Evolutionary conservation across 2,329 filamentous ascomycete species (phyloP).

Genomic region (Sporothrix euskadiensis): DNA sequence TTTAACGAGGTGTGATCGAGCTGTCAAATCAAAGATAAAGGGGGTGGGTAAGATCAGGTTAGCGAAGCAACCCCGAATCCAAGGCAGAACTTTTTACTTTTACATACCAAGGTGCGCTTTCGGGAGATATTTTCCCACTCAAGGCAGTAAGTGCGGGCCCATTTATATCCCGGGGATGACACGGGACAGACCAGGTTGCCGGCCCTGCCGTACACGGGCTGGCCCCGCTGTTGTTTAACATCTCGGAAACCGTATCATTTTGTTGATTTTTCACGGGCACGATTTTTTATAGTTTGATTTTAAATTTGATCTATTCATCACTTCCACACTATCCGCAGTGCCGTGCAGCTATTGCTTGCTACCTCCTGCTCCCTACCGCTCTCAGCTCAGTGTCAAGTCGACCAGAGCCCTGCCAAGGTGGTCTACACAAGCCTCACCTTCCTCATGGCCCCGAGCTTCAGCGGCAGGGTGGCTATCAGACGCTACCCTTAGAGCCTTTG

Average conservation of each 20-base stretch:
- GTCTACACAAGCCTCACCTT: slow-evolving; percentile 23
- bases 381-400: slow-evolving; percentile 29
- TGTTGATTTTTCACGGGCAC: not conserved
- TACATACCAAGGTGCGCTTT: not conserved
- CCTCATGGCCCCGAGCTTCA: slow-evolving; percentile 29
- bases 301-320: not conserved
- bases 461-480: slow-evolving; percentile 29
- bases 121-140: not conserved
- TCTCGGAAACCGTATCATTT: not conserved
- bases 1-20: slow-evolving; percentile 53
- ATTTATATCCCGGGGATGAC: not conserved
- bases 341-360: not conserved
- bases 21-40: not conserved
- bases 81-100: not conserved
- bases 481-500: slow-evolving; percentile 34
- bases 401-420: slow-evolving; percentile 30
- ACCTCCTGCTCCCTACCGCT: not conserved
- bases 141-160: not conserved
- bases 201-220: not conserved
- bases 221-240: not conserved
- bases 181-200: not conserved
- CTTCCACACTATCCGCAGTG: not conserved
- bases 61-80: not conserved
- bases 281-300: not conserved
- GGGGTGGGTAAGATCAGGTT: not conserved